Evolutionary conservation across 208 protist genomes (phyloP), one percentile per base, ranked within the genome.

Genomic region (Vickermania spadyakhi): DNA sequence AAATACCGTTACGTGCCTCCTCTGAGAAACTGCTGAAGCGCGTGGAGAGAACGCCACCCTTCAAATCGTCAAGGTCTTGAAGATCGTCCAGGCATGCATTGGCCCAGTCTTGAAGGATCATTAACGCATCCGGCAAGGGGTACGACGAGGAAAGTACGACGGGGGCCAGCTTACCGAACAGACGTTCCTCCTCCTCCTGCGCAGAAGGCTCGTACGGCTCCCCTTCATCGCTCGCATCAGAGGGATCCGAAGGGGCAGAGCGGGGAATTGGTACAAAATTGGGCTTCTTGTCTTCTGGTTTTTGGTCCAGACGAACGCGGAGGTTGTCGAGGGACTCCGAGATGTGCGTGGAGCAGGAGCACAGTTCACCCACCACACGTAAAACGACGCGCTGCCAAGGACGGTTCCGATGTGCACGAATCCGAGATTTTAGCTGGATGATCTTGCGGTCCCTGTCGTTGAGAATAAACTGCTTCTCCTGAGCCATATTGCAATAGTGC

Each of bases 31-130:
- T 70, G 50, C 45, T 50, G 65, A 93, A 86, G 56, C 85, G 82
- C 52, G 58, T 64, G 3, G 88, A 78, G 13, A 92, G 64, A 3
- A 80, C 68, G 26, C 81, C 83, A 28, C 84, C 85, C 56, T 81
- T 83, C 23, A 93, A 57, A 65, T 91, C 83, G 51, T 95, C 89
- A 21, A 95, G 76, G 23, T 61, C 70, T 62, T 93, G 73, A 29
- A 95, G 68, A 50, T 93, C 85, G 30, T 91, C 77, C 11, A 95
- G 76, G 60, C 84, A 92, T 57, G 72, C 75, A 62, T 95, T 95
- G 28, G 75, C 79, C 89, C 89, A 95, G 75, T 95, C 89, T 23
- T 72, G 69, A 30, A 95, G 58, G 54, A 95, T 89, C 3, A 75
- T 54, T n/a, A 85, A 75, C 7, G 88, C 77, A 53, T 92, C 84